Conservation (phyloP, 1,284 basidiomycete genomes). For the Anthracocystis walkeri region DNA sequence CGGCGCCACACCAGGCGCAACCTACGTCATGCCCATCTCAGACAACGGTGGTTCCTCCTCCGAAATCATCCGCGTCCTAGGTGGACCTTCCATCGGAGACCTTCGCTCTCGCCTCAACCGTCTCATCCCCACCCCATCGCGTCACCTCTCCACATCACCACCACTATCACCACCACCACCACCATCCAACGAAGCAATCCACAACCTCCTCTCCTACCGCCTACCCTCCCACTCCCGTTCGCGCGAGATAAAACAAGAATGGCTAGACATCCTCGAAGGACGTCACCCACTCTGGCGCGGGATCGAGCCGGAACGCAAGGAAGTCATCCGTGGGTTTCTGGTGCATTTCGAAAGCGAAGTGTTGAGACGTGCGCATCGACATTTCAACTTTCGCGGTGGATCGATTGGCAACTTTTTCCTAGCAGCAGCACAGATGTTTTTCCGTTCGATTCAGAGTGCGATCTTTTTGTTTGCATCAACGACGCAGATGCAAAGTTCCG, state of each 20-base stretch:
- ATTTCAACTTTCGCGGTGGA: conserved; percentile 66
- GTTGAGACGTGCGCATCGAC: conserved; percentile 77
- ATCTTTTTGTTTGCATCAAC: conserved; percentile 95
- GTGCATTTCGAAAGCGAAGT: conserved; percentile 90
- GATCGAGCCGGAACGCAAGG: conserved; percentile 91
- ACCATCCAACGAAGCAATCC: conserved; percentile 73
- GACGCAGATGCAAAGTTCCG: conserved; percentile 74
- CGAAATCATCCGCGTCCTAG: conserved; percentile 62
- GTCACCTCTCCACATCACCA: conserved; percentile 71
- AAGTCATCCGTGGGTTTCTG: conserved; percentile 78
- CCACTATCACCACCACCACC: conserved; percentile 48
- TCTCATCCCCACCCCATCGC: conserved; percentile 77
- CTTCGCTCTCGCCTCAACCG: conserved; percentile 83
- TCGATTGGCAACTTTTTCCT: conserved; percentile 66
- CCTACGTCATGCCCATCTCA: conserved; percentile 73
- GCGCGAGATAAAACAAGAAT: conserved; percentile 84
- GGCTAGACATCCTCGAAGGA: conserved; percentile 93
- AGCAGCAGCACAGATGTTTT: conserved; percentile 63
- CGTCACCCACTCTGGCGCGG: conserved; percentile 84
- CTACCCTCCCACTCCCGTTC: conserved; percentile 79
- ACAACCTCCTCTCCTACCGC: conserved; percentile 82
- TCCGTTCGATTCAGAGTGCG: conserved; percentile 76
- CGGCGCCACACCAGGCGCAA: conserved; percentile 71
- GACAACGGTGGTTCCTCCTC: conserved; percentile 75
- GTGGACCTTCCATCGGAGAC: conserved; percentile 67